These are phyloP conservation scores for Penicillium digitatum DNA, from an alignment of 2,329 filamentous ascomycete species.

Conservation along the genomic window DNA sequence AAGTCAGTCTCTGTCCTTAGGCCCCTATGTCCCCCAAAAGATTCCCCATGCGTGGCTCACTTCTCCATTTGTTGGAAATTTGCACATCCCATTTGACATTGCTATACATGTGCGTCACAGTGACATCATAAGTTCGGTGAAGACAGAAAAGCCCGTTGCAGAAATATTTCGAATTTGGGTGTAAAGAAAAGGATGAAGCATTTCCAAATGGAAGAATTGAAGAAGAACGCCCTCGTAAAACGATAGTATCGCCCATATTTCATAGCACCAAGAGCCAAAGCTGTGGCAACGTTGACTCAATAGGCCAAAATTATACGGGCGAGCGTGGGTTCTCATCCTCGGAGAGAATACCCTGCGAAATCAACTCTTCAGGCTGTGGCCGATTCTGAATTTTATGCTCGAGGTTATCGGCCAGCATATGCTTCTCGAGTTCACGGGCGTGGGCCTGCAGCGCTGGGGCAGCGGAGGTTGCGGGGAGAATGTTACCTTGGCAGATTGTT, in stretches of 20 bases:
- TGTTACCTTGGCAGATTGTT: constrained; percentile 61
- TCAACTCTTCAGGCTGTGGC: constrained; percentile 69
- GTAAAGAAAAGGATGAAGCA: neutral
- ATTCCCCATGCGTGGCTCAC: neutral
- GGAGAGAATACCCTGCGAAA: constrained; percentile 74
- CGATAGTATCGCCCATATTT: constrained; percentile 3
- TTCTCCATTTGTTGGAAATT: neutral
- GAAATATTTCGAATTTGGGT: neutral
- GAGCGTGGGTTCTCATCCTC: constrained; percentile 53
- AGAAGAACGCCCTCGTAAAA: neutral
- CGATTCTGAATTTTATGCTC: constrained; percentile 81
- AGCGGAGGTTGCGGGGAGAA: constrained; percentile 72
- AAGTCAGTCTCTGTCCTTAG: neutral
- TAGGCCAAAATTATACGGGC: constrained; percentile 3
- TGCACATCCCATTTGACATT: constrained; percentile 1
- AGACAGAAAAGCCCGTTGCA: neutral
- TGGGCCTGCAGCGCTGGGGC: constrained; percentile 75
- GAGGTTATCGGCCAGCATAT: constrained; percentile 80
- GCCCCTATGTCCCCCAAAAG: neutral
- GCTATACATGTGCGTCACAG: constrained; percentile 9
- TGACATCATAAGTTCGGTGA: constrained; percentile 21
- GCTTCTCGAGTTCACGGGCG: constrained; percentile 78
- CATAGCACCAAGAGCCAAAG: neutral
- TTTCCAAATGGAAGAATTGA: neutral
- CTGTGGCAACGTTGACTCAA: neutral